Base-by-base conservation (phyloP, 768 basidiomycete species). In the Termitomyces sp. region DNA sequence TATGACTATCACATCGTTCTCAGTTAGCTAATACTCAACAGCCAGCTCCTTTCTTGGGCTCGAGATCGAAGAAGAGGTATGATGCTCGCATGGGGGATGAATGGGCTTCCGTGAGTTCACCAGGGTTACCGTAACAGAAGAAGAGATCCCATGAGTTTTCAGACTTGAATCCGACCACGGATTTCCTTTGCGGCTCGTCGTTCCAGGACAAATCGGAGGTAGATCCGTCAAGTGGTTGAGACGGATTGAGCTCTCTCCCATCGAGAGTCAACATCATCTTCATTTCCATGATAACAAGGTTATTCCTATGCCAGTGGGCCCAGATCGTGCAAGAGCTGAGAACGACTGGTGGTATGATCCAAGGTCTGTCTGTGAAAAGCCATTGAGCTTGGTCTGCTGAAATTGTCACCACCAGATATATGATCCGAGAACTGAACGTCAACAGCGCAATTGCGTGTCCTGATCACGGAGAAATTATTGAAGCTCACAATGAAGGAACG, bases 131-230 rank as follows among this genome's bases (percentile, higher is more conserved):
- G n/a, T 20, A 10, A 28, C 30, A 3, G 9, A 33, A 8, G 18
- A 44, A 20, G 11, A n/a, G 26, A 11, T 18, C n/a, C 20, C 22
- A 11, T 22, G 24, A 18, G n/a, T 41, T 13, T n/a, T 33, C 13
- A 58, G 57, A 7, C 46, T 87, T 8, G 76, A 78, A 47, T 83
- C 84, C 5, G 85, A 87, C 61, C 86, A 88, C 58, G 86, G 86
- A 11, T 85, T 76, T 61, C 86, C 86, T 0, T 63, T 87, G n/a
- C 76, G 86, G n/a, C 67, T 85, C 5, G 73, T 87, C 58, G 74
- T 87, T 0, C 85, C 86, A 0, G 81, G 82, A 4, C 79, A 84
- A 55, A 85, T 87, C 45, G 86, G 85, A 26, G 85, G 83, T 4
- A 71, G 81, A 28, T 78, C 76, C 28, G 81, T 84, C 10, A 79